Base-by-base conservation (phyloP, 2,329 filamentous ascomycete genomes). In the Madurella mycetomatis region DNA sequence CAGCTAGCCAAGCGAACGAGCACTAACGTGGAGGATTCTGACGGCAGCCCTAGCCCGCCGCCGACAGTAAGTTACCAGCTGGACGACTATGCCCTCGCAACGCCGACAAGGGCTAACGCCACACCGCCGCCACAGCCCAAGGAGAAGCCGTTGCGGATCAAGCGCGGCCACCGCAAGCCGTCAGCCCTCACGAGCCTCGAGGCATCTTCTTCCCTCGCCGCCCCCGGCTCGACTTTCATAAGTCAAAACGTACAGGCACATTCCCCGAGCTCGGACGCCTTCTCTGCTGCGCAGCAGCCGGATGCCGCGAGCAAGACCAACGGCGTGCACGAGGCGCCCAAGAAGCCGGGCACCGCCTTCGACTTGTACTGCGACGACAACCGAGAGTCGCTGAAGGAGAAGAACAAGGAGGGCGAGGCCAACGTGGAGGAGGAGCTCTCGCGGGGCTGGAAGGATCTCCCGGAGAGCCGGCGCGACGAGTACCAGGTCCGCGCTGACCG, bases 31-130 rank as follows among this genome's bases (percentile, higher is more conserved):
- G 85, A 89, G 68, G 86, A 92, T 68, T 90, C 87, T 9, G 88
- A 92, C 64, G 85, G 86, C 64, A 90, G 86, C 67, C 87, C 86
- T 7, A 90, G 86, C 65, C 87, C 87, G n/a, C 87, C 87, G 19
- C 87, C 87, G 42, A 90, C 88, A 64, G 86, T 88, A 82, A 61
- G 82, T 73, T 57, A 43, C 51, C 50, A 49, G 49, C 40, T 47
- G 47, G 49, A 53, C 55, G 53, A 48, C 41, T 52, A 54, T 53
- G 50, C 50, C 55, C 48, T 52, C 51, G 34, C 51, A 49, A 55
- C 49, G 49, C 45, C 49, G 49, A 43, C 53, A 40, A 41, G 32
- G 34, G n/a, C 51, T 53, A 49, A 54, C 60, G 53, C 51, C 53
- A 60, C 49, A 51, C 49, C 61, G 51, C 49, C 60, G 47, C 49